Conservation (phyloP, 106 monocot genomes). For the Allium fistulosum region DNA sequence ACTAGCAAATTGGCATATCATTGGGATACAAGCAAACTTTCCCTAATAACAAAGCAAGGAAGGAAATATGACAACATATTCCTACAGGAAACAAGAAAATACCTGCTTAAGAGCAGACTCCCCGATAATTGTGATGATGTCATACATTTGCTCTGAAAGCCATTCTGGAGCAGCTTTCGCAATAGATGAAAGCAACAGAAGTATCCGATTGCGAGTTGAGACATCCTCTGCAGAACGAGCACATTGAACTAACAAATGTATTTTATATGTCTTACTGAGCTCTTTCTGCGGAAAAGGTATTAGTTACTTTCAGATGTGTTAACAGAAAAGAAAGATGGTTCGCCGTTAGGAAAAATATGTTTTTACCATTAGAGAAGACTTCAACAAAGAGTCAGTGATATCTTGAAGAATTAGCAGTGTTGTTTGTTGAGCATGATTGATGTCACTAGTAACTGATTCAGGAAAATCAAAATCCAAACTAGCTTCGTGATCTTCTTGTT, state of each 20-base stretch:
- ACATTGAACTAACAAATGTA: slow-evolving; percentile 55
- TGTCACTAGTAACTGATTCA: slow-evolving; percentile 14
- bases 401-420: slow-evolving; percentile 69
- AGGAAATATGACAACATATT: neutral
- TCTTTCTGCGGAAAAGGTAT: slow-evolving; percentile 42
- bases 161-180: slow-evolving; percentile 48
- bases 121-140: slow-evolving; percentile 65
- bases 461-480: slow-evolving; percentile 15
- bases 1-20: too few relatives aligned
- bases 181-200: slow-evolving; percentile 65
- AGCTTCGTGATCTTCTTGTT: slow-evolving; percentile 10
- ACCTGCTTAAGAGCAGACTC: slow-evolving; percentile 75
- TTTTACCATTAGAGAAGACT: slow-evolving; percentile 21
- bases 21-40: too few relatives aligned
- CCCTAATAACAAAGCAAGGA: neutral
- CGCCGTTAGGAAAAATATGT: neutral
- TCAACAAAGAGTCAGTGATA: slow-evolving; percentile 34
- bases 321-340: too few relatives aligned
- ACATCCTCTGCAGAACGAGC: slow-evolving; percentile 43
- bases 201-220: slow-evolving; percentile 56
- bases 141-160: slow-evolving; percentile 62
- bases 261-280: slow-evolving; percentile 22
- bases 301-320: neutral
- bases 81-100: neutral
- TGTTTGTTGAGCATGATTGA: slow-evolving; percentile 54